Percentiles rank a stretch among this genome's conserved stretches.
These are phyloP conservation scores for Erythrobasidium hasegawianum DNA, from an alignment of 1,284 basidiomycete genomes.

Conservation along the genomic window DNA sequence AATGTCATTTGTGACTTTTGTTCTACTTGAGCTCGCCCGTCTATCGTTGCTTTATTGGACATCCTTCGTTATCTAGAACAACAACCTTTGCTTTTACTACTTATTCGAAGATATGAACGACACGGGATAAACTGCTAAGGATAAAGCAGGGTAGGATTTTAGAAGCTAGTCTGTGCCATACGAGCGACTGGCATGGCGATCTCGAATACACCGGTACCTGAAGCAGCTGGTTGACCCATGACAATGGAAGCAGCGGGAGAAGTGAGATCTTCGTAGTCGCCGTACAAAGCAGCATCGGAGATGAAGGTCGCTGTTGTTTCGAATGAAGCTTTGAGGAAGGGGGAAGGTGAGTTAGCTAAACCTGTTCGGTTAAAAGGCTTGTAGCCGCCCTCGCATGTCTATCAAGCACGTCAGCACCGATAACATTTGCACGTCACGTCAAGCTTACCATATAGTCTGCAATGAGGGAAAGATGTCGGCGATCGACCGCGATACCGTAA, in stretches of 20 bases:
- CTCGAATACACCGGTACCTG: slow-evolving; percentile 86
- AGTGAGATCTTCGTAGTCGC: slow-evolving; percentile 87
- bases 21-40: too few species aligned
- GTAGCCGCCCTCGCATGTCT: slow-evolving; percentile 97
- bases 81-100: too few species aligned
- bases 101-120: too few species aligned
- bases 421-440: neutral
- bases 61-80: too few species aligned
- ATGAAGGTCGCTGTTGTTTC: slow-evolving; percentile 96
- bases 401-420: slow-evolving; percentile 4
- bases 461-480: slow-evolving; percentile 90
- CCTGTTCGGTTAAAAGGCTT: slow-evolving; percentile 97
- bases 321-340: slow-evolving; percentile 92
- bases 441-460: slow-evolving; percentile 93
- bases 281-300: slow-evolving; percentile 87
- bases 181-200: slow-evolving; percentile 15
- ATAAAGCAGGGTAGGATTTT: neutral
- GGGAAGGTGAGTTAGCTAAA: slow-evolving; percentile 83
- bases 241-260: slow-evolving; percentile 90
- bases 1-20: too few species aligned
- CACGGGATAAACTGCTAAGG: neutral
- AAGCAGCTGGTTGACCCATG: slow-evolving; percentile 72
- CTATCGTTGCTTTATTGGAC: too few species aligned
- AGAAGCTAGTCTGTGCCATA: neutral
- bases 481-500: slow-evolving; percentile 95